phyloP scores from a whole-genome alignment of 2,329 filamentous ascomycete genomes.

The Penicillium oxalicum region DNA sequence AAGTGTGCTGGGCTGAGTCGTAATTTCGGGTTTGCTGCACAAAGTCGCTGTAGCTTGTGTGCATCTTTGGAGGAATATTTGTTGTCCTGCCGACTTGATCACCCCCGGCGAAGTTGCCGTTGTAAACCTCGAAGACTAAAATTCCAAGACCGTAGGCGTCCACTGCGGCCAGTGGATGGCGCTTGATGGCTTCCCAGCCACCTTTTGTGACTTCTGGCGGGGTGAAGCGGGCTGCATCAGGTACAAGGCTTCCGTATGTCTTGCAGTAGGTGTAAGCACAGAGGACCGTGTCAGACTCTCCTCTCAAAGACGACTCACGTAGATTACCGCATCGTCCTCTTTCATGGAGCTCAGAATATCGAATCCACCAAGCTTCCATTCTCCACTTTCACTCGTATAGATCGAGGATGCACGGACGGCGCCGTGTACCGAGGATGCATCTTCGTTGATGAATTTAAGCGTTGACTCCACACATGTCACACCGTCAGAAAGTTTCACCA shows the following conservation, averaged over 20 bases:
- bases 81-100: conserved; percentile 84
- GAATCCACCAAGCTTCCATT: conserved; percentile 95
- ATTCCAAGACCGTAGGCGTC: conserved; percentile 85
- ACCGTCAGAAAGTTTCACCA: neutral
- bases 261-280: conserved; percentile 33
- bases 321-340: conserved; percentile 89
- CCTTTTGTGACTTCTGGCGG: conserved; percentile 78
- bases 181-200: conserved; percentile 90
- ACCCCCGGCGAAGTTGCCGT: conserved; percentile 67
- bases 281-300: neutral
- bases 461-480: conserved; percentile 58
- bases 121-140: conserved; percentile 86
- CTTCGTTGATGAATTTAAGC: conserved; percentile 90
- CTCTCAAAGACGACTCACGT: conserved; percentile 47
- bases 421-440: conserved; percentile 86
- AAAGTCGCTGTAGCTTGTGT: conserved; percentile 80
- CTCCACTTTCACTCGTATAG: conserved; percentile 90
- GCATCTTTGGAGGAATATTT: conserved; percentile 79
- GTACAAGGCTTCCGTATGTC: conserved; percentile 81
- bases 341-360: conserved; percentile 92
- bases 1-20: conserved; percentile 79
- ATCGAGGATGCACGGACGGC: conserved; percentile 78
- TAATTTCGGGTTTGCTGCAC: conserved; percentile 83
- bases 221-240: conserved; percentile 76
- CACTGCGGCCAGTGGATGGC: conserved; percentile 70